Evolutionary conservation across 495 filamentous ascomycete genomes (phyloP).

Genomic region (Viridothelium virens): DNA sequence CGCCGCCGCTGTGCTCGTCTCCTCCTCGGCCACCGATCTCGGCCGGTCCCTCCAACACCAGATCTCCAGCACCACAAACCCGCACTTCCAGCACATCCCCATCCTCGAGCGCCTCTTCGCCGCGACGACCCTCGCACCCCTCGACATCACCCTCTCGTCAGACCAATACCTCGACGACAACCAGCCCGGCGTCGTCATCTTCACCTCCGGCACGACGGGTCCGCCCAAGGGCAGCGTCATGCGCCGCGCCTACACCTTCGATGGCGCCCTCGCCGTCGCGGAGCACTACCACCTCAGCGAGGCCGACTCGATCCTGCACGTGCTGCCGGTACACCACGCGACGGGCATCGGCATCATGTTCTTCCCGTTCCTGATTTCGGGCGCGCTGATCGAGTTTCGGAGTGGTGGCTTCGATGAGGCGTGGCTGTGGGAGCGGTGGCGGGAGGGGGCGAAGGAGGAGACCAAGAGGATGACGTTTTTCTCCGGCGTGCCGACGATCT

Average conservation of each 20-base stretch:
- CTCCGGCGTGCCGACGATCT: constrained; percentile 46
- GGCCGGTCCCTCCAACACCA: constrained; percentile 23
- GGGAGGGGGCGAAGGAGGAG: constrained; percentile 26
- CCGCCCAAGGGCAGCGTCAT: constrained; percentile 38
- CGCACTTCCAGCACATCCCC: constrained; percentile 24
- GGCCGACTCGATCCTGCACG: constrained; percentile 34
- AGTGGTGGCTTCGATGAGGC: constrained; percentile 40
- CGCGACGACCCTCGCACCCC: constrained; percentile 14
- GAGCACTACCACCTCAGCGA: constrained; percentile 32
- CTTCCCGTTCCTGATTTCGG: constrained; percentile 40
- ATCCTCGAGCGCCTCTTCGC: constrained; percentile 25
- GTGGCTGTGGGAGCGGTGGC: constrained; percentile 48
- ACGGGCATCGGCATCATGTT: constrained; percentile 43
- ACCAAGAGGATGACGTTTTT: constrained; percentile 36
- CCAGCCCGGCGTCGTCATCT: constrained; percentile 34
- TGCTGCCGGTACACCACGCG: constrained; percentile 45
- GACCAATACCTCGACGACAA: constrained; percentile 32
- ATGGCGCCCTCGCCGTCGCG: constrained; percentile 30
- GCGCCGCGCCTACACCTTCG: constrained; percentile 32
- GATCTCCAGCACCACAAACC: constrained; percentile 17
- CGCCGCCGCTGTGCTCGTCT: constrained; percentile 26
- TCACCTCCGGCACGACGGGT: constrained; percentile 38
- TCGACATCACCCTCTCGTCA: constrained; percentile 29
- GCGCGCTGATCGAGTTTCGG: constrained; percentile 42
- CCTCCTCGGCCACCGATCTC: constrained; percentile 23